Base-by-base conservation (phyloP, 768 basidiomycete species). In the Suillus tomentosus region DNA sequence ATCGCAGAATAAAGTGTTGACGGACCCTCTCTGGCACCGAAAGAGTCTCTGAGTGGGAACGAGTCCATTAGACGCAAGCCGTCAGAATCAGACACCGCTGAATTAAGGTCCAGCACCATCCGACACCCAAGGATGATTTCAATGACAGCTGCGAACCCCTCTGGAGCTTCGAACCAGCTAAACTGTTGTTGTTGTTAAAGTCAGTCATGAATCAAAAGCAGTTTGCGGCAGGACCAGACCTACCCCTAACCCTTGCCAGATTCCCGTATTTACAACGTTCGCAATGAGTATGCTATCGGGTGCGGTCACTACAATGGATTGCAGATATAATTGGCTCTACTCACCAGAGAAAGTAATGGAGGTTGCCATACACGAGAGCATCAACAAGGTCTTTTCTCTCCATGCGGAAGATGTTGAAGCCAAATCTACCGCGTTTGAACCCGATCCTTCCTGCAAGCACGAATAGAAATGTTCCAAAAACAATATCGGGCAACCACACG, bases 81-180 rank as follows among this genome's bases (percentile, higher is more conserved):
- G 7, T 58, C 57, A 42, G 39, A 36, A 58, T 40, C 39, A 40
- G 56, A 42, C 56, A 39, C 57, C 13, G 57, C 27, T 27, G 57
- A 58, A 4, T 27, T 17, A 19, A 58, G 57, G 27, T 58, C 40
- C 17, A 58, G 27, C 17, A 58, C 39, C 57, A 58, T 58, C 24
- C 39, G 57, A 42, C 57, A 58, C 7, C 57, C 57, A 31, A 58
- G 57, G 24, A 58, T 8, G 39, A 58, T 24, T 58, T 58, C 57
- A 31, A 42, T 31, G 40, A 58, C 57, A 31, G 57, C 57, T 10
- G 57, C 57, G 10, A 58, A 58, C 24, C 39, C 57, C 24, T 58
- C 57, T 40, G 57, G 40, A 24, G 9, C 57, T 58, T 58, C 57
- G 24, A 40, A 57, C 56, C 37, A 57, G 39, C 2, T 13, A 58